Evolutionary conservation across 169 alveolate species (phyloP), one percentile per base, ranked within the genome.

Genomic region (Plasmodium billcollinsi): DNA sequence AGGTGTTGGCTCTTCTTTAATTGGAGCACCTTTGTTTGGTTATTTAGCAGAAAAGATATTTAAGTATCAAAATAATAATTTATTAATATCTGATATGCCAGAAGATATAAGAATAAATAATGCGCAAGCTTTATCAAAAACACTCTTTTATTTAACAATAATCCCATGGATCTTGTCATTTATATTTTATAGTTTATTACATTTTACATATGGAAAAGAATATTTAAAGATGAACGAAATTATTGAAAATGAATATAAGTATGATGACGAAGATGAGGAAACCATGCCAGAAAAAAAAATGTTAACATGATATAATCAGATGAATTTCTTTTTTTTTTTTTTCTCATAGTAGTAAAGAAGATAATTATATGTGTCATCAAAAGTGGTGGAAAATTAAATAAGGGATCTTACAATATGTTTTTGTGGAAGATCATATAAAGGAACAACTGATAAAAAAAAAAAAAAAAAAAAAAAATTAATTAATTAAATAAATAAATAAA

Each of bases 11-110:
- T 96, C 98, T 9, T 96, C 97, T n/a, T 59, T 95, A 54, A 67
- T 94, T 39, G 98, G 98, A 73, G 96, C 97, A 2, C 98, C 98
- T 0, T 94, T 96, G 56, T 95, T 96, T 45, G 99, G 98, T 7
- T 75, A 93, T 69, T 58, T 97, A 69, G 95, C 97, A 6, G 99
- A 97, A 78, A 80, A 88, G 56, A 96, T 91, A 9, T 97, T 96
- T 88, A 97, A 97, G 45, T 96, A 96, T 86, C 80, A 94, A 88
- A 93, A 93, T 20, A 95, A 95, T 21, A 80, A 92, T 26, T 88
- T 93, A 80, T 88, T 85, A 52, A 95, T 96, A 21, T 67, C 90
- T 11, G 96, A 95, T 39, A 94, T 96, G 97, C 93, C 96, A 14
- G 94, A 78, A 59, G 93, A 73, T 26, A 78, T 95, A 20, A 78